These are phyloP conservation scores for Aureobasidium sp. DNA, from an alignment of 2,329 filamentous ascomycete genomes.

Conservation along the genomic window DNA sequence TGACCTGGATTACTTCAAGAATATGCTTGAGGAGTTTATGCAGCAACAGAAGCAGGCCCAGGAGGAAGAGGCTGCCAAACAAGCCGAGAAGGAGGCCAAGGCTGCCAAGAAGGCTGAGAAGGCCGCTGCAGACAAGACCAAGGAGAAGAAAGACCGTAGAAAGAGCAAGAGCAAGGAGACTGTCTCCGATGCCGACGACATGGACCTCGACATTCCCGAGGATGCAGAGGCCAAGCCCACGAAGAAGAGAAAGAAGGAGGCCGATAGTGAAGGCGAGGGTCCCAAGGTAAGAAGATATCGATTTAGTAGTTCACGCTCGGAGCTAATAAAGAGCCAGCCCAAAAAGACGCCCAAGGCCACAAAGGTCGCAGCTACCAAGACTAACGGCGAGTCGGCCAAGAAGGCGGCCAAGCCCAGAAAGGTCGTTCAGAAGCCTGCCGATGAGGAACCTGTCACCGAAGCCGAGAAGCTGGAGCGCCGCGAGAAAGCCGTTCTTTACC, in stretches of 20 bases:
- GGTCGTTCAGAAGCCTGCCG: slow-evolving; percentile 48
- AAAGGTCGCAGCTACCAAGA: slow-evolving; percentile 39
- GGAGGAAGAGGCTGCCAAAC: slow-evolving; percentile 34
- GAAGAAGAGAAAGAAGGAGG: slow-evolving; percentile 76
- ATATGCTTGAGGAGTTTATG: slow-evolving; percentile 55
- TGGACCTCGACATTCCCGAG: slow-evolving; percentile 45
- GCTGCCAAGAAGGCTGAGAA: slow-evolving; percentile 36
- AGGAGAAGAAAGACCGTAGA: slow-evolving; percentile 44
- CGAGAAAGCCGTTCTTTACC: slow-evolving; percentile 69
- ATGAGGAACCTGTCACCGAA: slow-evolving; percentile 45
- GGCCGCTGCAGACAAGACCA: slow-evolving; percentile 26
- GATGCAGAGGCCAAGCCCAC: slow-evolving; percentile 52
- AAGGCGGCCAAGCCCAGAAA: slow-evolving; percentile 24
- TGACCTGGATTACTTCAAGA: slow-evolving; percentile 74
- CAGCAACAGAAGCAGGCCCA: slow-evolving; percentile 44
- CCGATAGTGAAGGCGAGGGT: slow-evolving; percentile 59
- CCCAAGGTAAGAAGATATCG: slow-evolving; percentile 39
- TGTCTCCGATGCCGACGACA: slow-evolving; percentile 21
- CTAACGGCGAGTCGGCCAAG: slow-evolving; percentile 28
- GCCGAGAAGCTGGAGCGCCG: slow-evolving; percentile 48
- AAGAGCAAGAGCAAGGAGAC: slow-evolving; percentile 26
- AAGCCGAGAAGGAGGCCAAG: slow-evolving; percentile 30
- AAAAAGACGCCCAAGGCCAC: slow-evolving; percentile 42
- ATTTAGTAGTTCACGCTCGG: background rate
- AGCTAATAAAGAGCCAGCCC: slow-evolving; percentile 25